A percentile compares a stretch with the other conserved stretches of the same genome.
phyloP scores from a whole-genome alignment of 192 early-diverging fungal species.

The Anaeromyces robustus region DNA sequence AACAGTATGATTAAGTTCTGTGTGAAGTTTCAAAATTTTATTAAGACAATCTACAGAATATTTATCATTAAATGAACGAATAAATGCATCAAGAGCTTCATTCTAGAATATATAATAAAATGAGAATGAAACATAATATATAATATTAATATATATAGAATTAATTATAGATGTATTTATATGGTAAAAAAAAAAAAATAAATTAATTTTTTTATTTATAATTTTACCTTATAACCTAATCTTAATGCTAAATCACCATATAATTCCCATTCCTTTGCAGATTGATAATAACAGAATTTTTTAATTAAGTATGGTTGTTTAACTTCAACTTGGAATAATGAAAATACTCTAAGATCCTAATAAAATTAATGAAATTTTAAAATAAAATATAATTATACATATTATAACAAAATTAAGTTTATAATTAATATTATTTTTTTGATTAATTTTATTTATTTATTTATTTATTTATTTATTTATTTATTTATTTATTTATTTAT shows the following conservation, averaged over 20 bases:
- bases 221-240: constrained; percentile 53
- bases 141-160: too few relatives aligned
- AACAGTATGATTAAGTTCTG: background rate
- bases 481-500: too few relatives aligned
- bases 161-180: too few relatives aligned
- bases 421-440: too few relatives aligned
- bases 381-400: too few relatives aligned
- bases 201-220: background rate
- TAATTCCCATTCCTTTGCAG: constrained; percentile 94
- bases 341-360: constrained; percentile 49
- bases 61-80: background rate
- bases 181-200: too few relatives aligned
- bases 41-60: background rate
- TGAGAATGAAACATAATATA: too few relatives aligned
- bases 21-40: background rate
- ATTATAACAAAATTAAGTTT: too few relatives aligned
- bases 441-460: too few relatives aligned
- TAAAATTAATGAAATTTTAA: too few relatives aligned
- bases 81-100: background rate
- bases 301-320: constrained; percentile 32
- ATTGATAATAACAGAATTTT: constrained; percentile 67
- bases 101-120: background rate
- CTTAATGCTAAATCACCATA: constrained; percentile 83
- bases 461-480: too few relatives aligned
- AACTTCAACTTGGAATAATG: constrained; percentile 78